Evolutionary conservation across 1,284 basidiomycete genomes (phyloP), one percentile per base, ranked within the genome.

Genomic region (Tilletia setariae): DNA sequence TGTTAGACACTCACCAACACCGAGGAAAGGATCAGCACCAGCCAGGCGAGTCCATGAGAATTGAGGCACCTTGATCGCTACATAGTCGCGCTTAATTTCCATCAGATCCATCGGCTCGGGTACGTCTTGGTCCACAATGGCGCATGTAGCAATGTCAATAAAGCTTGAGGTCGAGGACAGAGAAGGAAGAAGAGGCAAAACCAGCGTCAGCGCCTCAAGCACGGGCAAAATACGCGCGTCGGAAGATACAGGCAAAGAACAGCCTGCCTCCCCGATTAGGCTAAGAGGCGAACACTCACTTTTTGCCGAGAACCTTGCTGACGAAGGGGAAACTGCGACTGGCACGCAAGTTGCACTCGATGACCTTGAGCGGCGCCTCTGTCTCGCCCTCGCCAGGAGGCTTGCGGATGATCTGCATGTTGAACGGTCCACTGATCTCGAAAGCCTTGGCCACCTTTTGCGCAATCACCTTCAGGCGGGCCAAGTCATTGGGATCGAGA

Each of bases 301-400:
- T 97, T 84, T 90, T 89, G 61, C 93, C 95, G 65, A 98, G 87
- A 23, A 98, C 96, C 86, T 98, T 98, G 73, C 92, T 95, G 6
- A 98, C 96, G 85, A 99, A 98, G 76, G 96, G 96, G 91, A 98
- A 98, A 62, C 93, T 96, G 56, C 96, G 90, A 59, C 94, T 96
- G 30, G 96, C 96, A 75, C 96, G 92, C 66, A 98, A 86, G 85
- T 98, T 98, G 85, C 96, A 98, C 85, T 98, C 95, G 74, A 98
- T 98, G 74, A 98, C 95, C 87, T 97, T 98, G 78, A 98, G 88
- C 70, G 88, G 86, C 8, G 90, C 86, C 71, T 85, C 85, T 67
- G 90, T 86, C 69, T 83, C 83, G 28, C 88, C 85, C 64, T 86
- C 87, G 32, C 83, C 79, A 9, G 87, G 83, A 1, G 89, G 87